Conservation (phyloP, 441 rosid genomes). For the Bocquillonia castaneifolia region DNA sequence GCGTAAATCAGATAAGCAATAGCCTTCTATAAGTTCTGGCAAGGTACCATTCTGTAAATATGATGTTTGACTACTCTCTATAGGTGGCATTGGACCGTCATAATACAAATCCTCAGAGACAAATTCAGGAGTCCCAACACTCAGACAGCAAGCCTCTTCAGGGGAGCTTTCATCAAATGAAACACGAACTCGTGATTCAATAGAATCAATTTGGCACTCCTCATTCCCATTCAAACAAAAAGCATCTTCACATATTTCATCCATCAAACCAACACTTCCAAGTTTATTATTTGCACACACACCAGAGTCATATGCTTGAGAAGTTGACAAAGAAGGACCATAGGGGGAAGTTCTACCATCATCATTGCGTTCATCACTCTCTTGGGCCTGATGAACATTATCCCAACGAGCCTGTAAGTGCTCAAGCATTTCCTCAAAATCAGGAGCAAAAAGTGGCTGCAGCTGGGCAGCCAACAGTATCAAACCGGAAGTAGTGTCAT, state of each 20-base stretch:
- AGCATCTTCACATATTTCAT: slow-evolving; percentile 78
- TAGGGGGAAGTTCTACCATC: slow-evolving; percentile 24
- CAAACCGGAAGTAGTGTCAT: slow-evolving; percentile 78
- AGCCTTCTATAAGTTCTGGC: slow-evolving; percentile 84
- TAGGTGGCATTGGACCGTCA: slow-evolving; percentile 37
- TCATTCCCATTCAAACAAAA: slow-evolving; percentile 50
- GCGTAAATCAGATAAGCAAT: slow-evolving; percentile 58
- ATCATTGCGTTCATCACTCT: slow-evolving; percentile 36
- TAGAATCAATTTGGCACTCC: slow-evolving; percentile 36
- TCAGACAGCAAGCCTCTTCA: slow-evolving; percentile 40
- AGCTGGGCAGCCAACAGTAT: slow-evolving; percentile 74
- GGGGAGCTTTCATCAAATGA: slow-evolving; percentile 40
- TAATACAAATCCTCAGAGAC: slow-evolving; percentile 34
- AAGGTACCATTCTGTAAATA: slow-evolving; percentile 40
- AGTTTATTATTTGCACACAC: slow-evolving; percentile 31
- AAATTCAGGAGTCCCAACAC: slow-evolving; percentile 38
- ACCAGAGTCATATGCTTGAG: slow-evolving; percentile 36
- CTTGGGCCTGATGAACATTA: slow-evolving; percentile 52
- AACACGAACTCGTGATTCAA: slow-evolving; percentile 35
- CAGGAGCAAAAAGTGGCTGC: slow-evolving; percentile 87
- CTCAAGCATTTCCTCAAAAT: slow-evolving; percentile 77
- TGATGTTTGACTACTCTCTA: slow-evolving; percentile 52
- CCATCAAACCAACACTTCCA: slow-evolving; percentile 58
- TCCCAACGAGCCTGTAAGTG: slow-evolving; percentile 91
- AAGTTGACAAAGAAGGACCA: slow-evolving; percentile 37